Percentiles rank a stretch among this genome's conserved stretches.
These are phyloP conservation scores for Heracleum sosnowskyi DNA, from an alignment of 129 eudicot species.

Conservation along the genomic window DNA sequence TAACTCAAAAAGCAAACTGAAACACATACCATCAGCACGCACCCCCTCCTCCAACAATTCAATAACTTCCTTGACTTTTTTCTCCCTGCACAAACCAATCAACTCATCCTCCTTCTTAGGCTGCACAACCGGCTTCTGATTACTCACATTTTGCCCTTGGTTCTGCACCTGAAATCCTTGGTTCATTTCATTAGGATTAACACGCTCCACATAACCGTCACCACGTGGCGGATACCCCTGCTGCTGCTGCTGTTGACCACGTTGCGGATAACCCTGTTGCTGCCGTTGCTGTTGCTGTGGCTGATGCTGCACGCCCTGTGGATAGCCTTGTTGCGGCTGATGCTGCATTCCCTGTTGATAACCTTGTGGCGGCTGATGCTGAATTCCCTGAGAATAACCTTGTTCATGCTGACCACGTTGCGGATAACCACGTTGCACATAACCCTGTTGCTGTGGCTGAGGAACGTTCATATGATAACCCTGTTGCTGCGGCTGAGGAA, in stretches of 20 bases:
- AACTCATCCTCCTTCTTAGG: background rate
- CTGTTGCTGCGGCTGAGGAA: background rate
- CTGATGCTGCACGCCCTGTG: background rate
- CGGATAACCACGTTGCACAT: background rate
- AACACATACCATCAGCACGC: constrained; percentile 5
- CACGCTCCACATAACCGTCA: background rate
- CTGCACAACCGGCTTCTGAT: background rate
- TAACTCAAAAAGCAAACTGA: constrained; percentile 1
- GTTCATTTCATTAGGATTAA: background rate
- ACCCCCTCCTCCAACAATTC: constrained; percentile 1
- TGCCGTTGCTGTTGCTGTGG: too few relatives aligned
- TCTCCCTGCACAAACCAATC: background rate
- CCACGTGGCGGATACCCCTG: background rate
- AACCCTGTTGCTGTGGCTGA: background rate
- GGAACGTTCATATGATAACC: background rate
- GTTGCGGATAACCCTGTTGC: background rate
- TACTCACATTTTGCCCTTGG: background rate
- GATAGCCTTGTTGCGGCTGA: background rate
- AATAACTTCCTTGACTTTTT: background rate
- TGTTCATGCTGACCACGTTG: background rate
- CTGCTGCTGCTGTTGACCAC: background rate
- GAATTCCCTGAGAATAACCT: background rate
- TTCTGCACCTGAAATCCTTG: background rate
- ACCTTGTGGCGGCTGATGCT: background rate
- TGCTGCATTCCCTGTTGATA: background rate